Evolutionary conservation across 345 rosid species (phyloP), one percentile per base, ranked within the genome.

Genomic region (Iberis pinnata): DNA sequence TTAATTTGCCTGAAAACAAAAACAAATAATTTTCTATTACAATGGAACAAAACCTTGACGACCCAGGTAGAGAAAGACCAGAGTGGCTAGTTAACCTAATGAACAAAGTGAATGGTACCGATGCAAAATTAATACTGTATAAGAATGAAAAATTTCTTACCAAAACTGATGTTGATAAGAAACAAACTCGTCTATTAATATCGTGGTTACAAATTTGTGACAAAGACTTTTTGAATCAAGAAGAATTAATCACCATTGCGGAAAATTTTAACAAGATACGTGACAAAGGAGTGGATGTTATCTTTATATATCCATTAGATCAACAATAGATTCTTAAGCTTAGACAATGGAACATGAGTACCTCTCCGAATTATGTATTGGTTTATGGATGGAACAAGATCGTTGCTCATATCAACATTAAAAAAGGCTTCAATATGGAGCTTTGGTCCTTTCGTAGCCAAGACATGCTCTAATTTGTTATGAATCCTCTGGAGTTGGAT

Each of bases 371-470:
- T 12, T 64, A 64, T 43, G 43, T 0, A 19, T 20, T 55, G 7
- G 18, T 20, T 15, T 0, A 18, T 0, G 43, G 68, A 6, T 64
- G 68, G 68, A 12, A 12, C 19, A 1, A 15, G 0, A 49, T 40
- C 26, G 4, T 12, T 6, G 1, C 1, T 13, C 0, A 7, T 6
- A 18, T 37, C 48, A 0, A 0, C 1, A 40, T 45, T 4, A 0
- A 8, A 19, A 1, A 0, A 38, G 3, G 2, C 1, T 17, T 38
- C 4, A 26, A 0, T 10, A 6, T 55, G 39, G 20, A 4, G 2
- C 5, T 47, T 7, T 63, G 68, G 68, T 46, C 68, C 3, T 63
- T 63, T 38, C 68, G 11, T 29, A 27, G 61, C 2, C 40, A 0
- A 22, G 9, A 4, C 18, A 29, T 4, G n/a, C 61, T 63, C 36